Conservation (phyloP, 768 basidiomycete species). For the Tricholoma hemisulphureum region DNA sequence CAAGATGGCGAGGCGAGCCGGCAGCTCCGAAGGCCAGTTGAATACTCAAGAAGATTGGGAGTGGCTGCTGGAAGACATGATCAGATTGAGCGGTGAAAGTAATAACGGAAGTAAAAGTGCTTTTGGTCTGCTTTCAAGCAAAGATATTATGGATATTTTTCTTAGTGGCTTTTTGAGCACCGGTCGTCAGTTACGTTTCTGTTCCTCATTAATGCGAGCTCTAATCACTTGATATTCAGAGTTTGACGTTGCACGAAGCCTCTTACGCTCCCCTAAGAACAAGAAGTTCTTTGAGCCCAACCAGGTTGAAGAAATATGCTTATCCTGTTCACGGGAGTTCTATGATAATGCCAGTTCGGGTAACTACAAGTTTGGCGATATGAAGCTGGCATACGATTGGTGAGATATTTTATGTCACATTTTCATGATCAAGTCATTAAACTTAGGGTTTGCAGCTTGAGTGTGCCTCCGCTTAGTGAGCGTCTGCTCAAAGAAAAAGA, state of each 20-base stretch:
- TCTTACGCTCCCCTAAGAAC: conserved; percentile 50
- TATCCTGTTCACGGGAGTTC: conserved; percentile 81
- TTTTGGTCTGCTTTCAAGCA: conserved; percentile 69
- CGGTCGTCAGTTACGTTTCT: conserved; percentile 69
- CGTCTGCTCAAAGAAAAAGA: conserved; percentile 70
- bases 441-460: conserved; percentile 50
- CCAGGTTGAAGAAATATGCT: conserved; percentile 72
- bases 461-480: conserved; percentile 67
- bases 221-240: conserved; percentile 37
- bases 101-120: conserved; percentile 69
- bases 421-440: neutral
- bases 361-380: conserved; percentile 89
- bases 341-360: conserved; percentile 94
- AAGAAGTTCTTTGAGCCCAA: conserved; percentile 49
- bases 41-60: conserved; percentile 78
- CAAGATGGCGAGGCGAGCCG: conserved; percentile 74
- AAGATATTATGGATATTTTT: conserved; percentile 81
- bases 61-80: conserved; percentile 87
- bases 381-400: conserved; percentile 98
- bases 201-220: neutral
- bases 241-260: conserved; percentile 62
- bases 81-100: conserved; percentile 66
- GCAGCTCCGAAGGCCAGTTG: conserved; percentile 51
- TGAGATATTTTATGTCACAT: conserved; percentile 28
- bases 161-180: conserved; percentile 82